Conservation (phyloP, 1,284 basidiomycete genomes). For the Schizophyllum amplum region DNA sequence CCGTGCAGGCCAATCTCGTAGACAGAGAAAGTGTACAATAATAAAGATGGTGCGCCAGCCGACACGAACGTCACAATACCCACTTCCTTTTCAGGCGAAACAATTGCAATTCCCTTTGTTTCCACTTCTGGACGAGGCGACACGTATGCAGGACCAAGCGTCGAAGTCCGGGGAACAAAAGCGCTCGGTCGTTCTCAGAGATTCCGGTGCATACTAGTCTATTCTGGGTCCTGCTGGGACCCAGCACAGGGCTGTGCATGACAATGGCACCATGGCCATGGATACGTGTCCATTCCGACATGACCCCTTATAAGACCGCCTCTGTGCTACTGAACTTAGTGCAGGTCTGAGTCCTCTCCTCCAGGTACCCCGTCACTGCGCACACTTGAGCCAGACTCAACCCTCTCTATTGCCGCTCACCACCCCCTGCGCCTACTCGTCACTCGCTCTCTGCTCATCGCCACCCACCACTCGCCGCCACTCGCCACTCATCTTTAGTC, state of each 20-base stretch:
- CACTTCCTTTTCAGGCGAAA: neutral
- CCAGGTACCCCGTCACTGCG: neutral
- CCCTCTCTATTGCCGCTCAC: neutral
- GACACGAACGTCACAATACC: no score
- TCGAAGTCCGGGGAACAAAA: neutral
- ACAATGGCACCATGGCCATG: neutral
- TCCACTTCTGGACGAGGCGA: neutral
- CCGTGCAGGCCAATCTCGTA: neutral
- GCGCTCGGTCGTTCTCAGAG: neutral
- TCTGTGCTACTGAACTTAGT: neutral
- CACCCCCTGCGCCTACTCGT: neutral
- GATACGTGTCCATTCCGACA: neutral
- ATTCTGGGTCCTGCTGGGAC: neutral
- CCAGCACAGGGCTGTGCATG: neutral
- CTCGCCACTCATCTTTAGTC: neutral
- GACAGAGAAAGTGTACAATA: neutral
- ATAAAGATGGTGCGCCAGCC: neutral
- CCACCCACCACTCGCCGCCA: neutral
- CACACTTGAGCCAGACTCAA: neutral
- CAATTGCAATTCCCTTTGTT: neutral
- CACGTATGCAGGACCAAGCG: neutral
- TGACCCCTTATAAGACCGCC: neutral
- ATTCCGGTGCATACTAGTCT: neutral
- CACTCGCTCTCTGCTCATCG: neutral
- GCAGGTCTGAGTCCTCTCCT: neutral